These are phyloP conservation scores for Saccharum hybrid DNA, from an alignment of 202 grass and related monocot genomes.

Conservation along the genomic window DNA sequence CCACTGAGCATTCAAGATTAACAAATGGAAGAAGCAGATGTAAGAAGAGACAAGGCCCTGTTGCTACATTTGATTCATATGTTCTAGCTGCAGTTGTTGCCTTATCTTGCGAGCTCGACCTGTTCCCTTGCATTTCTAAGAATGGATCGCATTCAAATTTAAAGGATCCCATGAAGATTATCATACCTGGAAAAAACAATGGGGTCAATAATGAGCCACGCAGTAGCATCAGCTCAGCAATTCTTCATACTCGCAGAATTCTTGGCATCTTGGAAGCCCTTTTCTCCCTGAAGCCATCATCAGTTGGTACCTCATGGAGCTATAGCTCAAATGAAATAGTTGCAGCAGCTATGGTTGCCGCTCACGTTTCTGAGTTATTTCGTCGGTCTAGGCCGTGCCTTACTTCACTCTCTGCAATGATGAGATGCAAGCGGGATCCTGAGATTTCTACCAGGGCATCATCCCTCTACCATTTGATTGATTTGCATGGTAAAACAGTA, in stretches of 20 bases:
- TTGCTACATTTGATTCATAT: constrained; percentile 98
- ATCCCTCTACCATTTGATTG: constrained; percentile 95
- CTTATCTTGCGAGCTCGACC: constrained; percentile 90
- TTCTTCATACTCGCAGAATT: constrained; percentile 91
- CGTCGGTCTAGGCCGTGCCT: constrained; percentile 87
- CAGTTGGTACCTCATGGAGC: constrained; percentile 96
- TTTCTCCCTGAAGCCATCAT: constrained; percentile 99
- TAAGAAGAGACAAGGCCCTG: constrained; percentile 92
- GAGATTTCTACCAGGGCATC: constrained; percentile 88
- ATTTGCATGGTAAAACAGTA: constrained; percentile 95
- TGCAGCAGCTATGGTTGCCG: constrained; percentile 98
- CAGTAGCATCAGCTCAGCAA: constrained; percentile 77
- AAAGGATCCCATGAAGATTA: constrained; percentile 62
- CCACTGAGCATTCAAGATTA: constrained; percentile 53
- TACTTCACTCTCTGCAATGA: constrained; percentile 80
- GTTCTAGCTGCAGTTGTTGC: constrained; percentile 95
- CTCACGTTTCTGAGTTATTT: constrained; percentile 98
- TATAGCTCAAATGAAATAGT: constrained; percentile 99
- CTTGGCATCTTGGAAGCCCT: constrained; percentile 95
- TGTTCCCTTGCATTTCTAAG: constrained; percentile 89
- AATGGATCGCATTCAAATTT: constrained; percentile 54
- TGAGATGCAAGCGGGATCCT: constrained; percentile 85
- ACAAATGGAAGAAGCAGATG: constrained; percentile 68
- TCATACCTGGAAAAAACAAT: constrained; percentile 64
- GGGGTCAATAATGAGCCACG: constrained; percentile 68